These are phyloP conservation scores for Quercus berberidifolia DNA, from an alignment of 306 rosid species.

Conservation along the genomic window DNA sequence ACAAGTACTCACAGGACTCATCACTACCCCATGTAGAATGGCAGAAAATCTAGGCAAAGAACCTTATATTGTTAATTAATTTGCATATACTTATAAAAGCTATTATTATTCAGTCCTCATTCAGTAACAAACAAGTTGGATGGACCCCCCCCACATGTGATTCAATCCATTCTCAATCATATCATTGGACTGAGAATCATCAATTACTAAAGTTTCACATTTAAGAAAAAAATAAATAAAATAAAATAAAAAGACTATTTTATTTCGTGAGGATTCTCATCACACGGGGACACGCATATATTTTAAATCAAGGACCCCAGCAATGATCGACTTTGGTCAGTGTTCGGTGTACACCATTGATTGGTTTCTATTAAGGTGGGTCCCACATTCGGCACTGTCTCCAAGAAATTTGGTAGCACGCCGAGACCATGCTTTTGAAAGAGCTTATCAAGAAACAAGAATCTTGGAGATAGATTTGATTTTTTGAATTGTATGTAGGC, in stretches of 20 bases:
- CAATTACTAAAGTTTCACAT: background rate
- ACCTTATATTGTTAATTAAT: background rate
- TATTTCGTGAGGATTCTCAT: no score
- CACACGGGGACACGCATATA: no score
- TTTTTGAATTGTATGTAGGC: background rate
- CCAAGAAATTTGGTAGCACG: background rate
- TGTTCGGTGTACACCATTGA: background rate
- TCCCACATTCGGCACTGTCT: background rate
- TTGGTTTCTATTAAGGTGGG: background rate
- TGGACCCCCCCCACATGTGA: conserved; percentile 8
- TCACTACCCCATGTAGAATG: background rate
- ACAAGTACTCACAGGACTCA: background rate
- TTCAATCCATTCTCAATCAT: conserved; percentile 1
- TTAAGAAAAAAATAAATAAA: background rate
- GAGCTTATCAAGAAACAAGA: background rate
- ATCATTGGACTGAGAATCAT: background rate
- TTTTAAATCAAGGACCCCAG: background rate
- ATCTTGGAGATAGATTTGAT: background rate
- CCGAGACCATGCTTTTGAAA: background rate
- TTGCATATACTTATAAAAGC: background rate
- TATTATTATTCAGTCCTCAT: background rate
- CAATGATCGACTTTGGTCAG: background rate
- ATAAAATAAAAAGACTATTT: no score
- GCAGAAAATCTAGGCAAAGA: background rate
- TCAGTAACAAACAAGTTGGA: conserved; percentile 2